A percentile compares a stretch with the other conserved stretches of the same genome.
phyloP scores from a whole-genome alignment of 345 rosid genomes.

The Sonneratia alba region DNA sequence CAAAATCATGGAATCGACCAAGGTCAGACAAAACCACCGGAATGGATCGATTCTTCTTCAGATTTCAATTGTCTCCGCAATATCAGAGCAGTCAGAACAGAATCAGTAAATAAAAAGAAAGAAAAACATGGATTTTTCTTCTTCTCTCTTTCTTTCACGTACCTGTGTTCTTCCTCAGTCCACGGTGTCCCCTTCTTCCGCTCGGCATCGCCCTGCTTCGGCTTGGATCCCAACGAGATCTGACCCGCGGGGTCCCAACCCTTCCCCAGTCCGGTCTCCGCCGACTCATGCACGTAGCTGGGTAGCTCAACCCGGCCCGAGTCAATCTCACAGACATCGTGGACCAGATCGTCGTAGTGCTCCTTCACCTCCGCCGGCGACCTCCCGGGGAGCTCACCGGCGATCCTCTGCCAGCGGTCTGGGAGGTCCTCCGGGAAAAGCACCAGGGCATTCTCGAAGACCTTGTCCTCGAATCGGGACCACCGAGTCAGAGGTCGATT shows the following conservation, averaged over 20 bases:
- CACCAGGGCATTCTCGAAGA: constrained; percentile 57
- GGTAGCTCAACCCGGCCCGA: constrained; percentile 60
- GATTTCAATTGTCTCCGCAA: neutral
- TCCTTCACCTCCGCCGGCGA: constrained; percentile 34
- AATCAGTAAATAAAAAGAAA: neutral
- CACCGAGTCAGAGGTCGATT: constrained; percentile 16
- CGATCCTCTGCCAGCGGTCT: constrained; percentile 61
- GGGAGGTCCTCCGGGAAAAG: constrained; percentile 39
- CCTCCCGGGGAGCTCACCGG: constrained; percentile 37
- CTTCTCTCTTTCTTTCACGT: neutral
- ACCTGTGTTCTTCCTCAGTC: constrained; percentile 35
- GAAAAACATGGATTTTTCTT: neutral
- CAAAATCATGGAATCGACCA: neutral
- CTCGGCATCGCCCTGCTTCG: constrained; percentile 27
- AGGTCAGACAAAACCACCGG: neutral
- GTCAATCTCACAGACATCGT: constrained; percentile 60
- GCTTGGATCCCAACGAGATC: constrained; percentile 30
- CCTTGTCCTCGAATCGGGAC: constrained; percentile 61
- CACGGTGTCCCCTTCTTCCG: constrained; percentile 53
- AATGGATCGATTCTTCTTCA: neutral
- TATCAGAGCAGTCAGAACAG: neutral
- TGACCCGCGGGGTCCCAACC: constrained; percentile 25
- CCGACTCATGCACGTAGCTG: constrained; percentile 35
- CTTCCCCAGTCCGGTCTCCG: constrained; percentile 1
- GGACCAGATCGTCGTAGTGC: constrained; percentile 49